Evolutionary conservation across 371 early-diverging fungal genomes (phyloP).

Genomic region (Blyttiomyces sp.): DNA sequence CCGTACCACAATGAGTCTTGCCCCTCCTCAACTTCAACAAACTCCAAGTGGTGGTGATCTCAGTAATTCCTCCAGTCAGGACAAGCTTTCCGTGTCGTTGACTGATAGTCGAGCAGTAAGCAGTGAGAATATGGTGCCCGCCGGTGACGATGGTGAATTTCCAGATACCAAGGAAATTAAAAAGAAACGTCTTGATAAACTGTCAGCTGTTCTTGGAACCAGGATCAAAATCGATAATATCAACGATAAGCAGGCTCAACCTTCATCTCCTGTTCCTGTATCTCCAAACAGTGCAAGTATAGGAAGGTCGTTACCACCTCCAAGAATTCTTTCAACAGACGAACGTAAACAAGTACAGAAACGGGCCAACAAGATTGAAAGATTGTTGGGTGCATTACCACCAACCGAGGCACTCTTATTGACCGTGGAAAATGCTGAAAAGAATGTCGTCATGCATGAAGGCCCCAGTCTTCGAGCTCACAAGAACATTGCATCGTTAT

Average conservation of each 20-base stretch:
- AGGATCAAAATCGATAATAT: constrained; percentile 16
- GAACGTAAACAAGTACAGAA: constrained; percentile 11
- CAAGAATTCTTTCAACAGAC: neutral
- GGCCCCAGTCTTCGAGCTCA: neutral
- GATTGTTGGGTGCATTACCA: constrained; percentile 23
- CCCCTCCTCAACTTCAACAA: neutral
- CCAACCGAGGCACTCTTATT: constrained; percentile 17
- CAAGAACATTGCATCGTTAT: constrained; percentile 4
- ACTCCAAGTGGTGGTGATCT: neutral
- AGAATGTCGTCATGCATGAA: neutral
- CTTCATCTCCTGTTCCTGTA: neutral
- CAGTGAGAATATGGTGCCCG: neutral
- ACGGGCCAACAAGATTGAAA: constrained; percentile 21
- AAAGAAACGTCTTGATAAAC: constrained; percentile 38
- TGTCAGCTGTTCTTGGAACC: constrained; percentile 36
- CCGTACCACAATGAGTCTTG: neutral
- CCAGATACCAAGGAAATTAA: constrained; percentile 6
- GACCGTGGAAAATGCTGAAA: neutral
- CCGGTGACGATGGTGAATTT: neutral
- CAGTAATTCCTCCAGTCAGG: neutral
- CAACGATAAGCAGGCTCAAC: neutral
- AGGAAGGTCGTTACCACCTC: neutral
- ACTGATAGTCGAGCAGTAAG: neutral
- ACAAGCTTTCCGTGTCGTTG: neutral
- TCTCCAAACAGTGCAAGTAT: neutral